phyloP scores from a whole-genome alignment of 2,329 filamentous ascomycete species.

The Colletotrichum abscissum region DNA sequence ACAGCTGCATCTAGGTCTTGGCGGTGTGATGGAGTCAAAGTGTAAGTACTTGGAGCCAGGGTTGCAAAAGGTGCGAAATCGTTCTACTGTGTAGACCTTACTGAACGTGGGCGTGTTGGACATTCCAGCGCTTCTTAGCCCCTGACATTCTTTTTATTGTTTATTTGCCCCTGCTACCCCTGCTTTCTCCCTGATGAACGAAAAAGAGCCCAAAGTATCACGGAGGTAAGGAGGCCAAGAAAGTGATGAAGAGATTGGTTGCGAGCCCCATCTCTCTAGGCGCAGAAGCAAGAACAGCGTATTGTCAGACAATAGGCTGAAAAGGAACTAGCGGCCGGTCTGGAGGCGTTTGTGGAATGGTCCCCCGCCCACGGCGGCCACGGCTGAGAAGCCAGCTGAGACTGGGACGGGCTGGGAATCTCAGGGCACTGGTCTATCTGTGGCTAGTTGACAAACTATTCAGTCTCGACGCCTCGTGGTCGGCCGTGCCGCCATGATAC shows the following conservation, averaged over 20 bases:
- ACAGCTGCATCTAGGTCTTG: not conserved
- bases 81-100: not conserved
- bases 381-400: slow-evolving; percentile 20
- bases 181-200: slow-evolving; percentile 1
- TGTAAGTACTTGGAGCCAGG: not conserved
- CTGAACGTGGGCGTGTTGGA: not conserved
- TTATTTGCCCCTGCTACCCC: not conserved
- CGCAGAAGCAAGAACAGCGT: not conserved
- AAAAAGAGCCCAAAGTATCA: not conserved
- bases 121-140: slow-evolving; percentile 6
- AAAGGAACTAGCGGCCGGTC: not conserved
- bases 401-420: not conserved
- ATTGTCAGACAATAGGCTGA: not conserved
- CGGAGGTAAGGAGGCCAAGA: not conserved
- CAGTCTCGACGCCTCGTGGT: slow-evolving; percentile 10
- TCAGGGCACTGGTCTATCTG: not conserved
- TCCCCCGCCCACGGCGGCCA: not conserved
- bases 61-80: not conserved
- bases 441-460: slow-evolving; percentile 1
- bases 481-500: not conserved
- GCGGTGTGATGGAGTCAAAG: not conserved
- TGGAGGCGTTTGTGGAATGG: slow-evolving; percentile 3
- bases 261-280: slow-evolving; percentile 13
- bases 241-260: slow-evolving; percentile 2
- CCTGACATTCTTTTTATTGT: not conserved